These are phyloP conservation scores for Quercus bicolor DNA, from an alignment of 306 rosid species.

Conservation along the genomic window DNA sequence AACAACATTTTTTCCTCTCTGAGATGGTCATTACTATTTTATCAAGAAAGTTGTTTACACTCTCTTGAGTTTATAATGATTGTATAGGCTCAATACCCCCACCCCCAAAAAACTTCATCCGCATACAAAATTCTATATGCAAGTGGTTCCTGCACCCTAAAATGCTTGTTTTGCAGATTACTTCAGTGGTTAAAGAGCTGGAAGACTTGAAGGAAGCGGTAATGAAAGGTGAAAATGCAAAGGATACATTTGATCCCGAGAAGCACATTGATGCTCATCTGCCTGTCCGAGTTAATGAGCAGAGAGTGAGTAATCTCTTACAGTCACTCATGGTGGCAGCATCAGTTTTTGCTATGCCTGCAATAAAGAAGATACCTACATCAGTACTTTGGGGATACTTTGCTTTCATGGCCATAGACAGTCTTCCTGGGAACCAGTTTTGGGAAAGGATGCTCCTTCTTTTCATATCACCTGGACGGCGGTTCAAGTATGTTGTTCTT, in stretches of 20 bases:
- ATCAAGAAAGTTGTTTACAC: not conserved
- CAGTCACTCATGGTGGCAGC: conserved; percentile 80
- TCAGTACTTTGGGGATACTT: conserved; percentile 93
- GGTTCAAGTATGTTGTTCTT: conserved; percentile 57
- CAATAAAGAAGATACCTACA: conserved; percentile 70
- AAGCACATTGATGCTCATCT: conserved; percentile 68
- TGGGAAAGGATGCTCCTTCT: conserved; percentile 78
- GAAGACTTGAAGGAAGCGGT: conserved; percentile 69
- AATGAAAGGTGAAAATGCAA: conserved; percentile 40
- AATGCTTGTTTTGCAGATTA: conserved; percentile 39
- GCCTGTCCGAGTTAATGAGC: conserved; percentile 87
- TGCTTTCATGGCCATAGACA: conserved; percentile 89
- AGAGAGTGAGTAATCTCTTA: conserved; percentile 79
- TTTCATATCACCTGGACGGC: conserved; percentile 59
- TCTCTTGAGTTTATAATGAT: not conserved
- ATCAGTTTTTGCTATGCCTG: conserved; percentile 67
- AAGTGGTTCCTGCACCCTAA: conserved; percentile 8
- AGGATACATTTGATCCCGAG: conserved; percentile 60
- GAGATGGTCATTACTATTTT: not conserved
- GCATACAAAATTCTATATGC: not conserved
- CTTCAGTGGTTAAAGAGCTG: conserved; percentile 58
- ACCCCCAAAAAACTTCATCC: not conserved
- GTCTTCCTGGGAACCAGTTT: conserved; percentile 91
- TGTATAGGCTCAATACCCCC: not conserved
- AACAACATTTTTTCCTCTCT: not conserved